phyloP scores from a whole-genome alignment of 768 basidiomycete species.

The Auriculariales sp. region DNA sequence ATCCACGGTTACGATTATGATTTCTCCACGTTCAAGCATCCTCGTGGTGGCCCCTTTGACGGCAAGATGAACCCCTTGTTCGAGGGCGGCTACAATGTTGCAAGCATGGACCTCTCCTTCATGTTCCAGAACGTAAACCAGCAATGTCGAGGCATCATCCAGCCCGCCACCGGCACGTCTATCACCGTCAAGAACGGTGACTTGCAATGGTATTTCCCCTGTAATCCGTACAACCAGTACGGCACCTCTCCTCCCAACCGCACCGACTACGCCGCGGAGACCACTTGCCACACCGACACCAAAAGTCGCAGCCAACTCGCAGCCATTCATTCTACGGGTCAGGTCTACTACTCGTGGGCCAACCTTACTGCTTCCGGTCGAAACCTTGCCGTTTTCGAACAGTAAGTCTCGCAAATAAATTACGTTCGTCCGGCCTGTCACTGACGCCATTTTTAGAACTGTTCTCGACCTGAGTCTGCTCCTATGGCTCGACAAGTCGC shows the following conservation, averaged over 20 bases:
- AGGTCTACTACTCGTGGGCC: slow-evolving; percentile 91
- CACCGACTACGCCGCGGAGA: slow-evolving; percentile 47
- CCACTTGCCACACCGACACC: slow-evolving; percentile 58
- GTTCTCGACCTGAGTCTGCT: slow-evolving; percentile 86
- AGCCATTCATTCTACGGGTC: slow-evolving; percentile 45
- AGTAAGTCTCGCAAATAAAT: slow-evolving; percentile 37
- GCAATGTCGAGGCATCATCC: slow-evolving; percentile 67
- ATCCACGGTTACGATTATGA: slow-evolving; percentile 94
- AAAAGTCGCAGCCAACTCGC: slow-evolving; percentile 38
- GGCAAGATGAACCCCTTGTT: slow-evolving; percentile 76
- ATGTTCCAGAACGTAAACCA: slow-evolving; percentile 87
- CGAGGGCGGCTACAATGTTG: slow-evolving; percentile 57
- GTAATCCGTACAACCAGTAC: slow-evolving; percentile 75
- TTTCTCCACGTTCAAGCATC: slow-evolving; percentile 76
- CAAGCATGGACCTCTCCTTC: slow-evolving; percentile 84
- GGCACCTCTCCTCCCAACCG: slow-evolving; percentile 46
- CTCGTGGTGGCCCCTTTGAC: slow-evolving; percentile 51
- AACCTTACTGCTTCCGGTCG: slow-evolving; percentile 53
- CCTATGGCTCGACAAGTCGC: slow-evolving; percentile 64
- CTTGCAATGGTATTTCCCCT: slow-evolving; percentile 95
- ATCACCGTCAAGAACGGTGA: slow-evolving; percentile 48
- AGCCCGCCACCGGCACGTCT: slow-evolving; percentile 48
- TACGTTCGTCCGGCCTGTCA: neutral
- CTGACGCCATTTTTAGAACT: slow-evolving; percentile 27
- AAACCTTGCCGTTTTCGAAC: slow-evolving; percentile 88